These are phyloP conservation scores for Lanmaoa pseudosensibilis DNA, from an alignment of 768 basidiomycete genomes.

Conservation along the genomic window DNA sequence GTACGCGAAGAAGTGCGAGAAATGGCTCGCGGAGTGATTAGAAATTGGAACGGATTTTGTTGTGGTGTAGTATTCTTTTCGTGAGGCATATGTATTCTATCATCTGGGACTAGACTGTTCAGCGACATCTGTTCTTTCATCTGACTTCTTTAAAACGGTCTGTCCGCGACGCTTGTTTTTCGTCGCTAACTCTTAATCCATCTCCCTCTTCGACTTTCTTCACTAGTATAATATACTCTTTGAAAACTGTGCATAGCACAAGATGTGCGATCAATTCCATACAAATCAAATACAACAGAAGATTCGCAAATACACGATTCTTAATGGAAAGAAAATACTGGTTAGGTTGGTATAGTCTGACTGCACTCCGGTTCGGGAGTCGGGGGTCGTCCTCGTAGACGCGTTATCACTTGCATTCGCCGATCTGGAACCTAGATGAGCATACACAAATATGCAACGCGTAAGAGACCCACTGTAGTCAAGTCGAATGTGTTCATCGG, in stretches of 20 bases:
- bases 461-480: constrained; percentile 56
- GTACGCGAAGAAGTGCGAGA: constrained; percentile 91
- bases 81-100: constrained; percentile 35
- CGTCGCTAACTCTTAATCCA: constrained; percentile 8
- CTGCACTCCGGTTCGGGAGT: constrained; percentile 49
- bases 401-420: constrained; percentile 59
- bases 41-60: constrained; percentile 21
- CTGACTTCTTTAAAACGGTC: constrained; percentile 16
- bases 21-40: constrained; percentile 80
- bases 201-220: constrained; percentile 19
- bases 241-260: constrained; percentile 21
- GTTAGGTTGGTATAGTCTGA: constrained; percentile 12
- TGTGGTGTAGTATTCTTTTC: constrained; percentile 28
- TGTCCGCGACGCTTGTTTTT: constrained; percentile 17
- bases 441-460: neutral
- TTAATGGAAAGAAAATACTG: neutral
- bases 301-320: neutral
- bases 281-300: constrained; percentile 3
- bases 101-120: constrained; percentile 36
- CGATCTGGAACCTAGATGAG: constrained; percentile 42
- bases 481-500: constrained; percentile 60
- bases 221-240: constrained; percentile 27
- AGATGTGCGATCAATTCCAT: constrained; percentile 1
- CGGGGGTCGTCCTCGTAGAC: constrained; percentile 54
- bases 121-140: constrained; percentile 31